Conservation (phyloP, 768 basidiomycete genomes). For the Hypholoma sublateritium region DNA sequence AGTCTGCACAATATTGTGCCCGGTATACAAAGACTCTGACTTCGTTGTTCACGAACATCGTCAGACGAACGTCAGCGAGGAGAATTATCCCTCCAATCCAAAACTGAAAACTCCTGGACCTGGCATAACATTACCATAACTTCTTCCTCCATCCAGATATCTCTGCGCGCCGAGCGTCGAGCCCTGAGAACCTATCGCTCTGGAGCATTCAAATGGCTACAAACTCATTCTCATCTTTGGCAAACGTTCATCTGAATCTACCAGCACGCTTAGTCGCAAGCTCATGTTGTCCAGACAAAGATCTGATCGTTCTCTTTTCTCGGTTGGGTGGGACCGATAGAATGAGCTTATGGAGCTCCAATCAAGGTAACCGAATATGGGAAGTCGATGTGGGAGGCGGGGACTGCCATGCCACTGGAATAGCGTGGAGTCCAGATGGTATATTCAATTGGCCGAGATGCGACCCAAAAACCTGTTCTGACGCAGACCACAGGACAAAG, state of each 20-base stretch:
- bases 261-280: conserved; percentile 57
- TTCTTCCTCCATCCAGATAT: too few relatives aligned
- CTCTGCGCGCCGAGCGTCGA: too few relatives aligned
- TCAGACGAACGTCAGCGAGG: too few relatives aligned
- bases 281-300: conserved; percentile 86
- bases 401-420: conserved; percentile 50
- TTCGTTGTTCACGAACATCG: too few relatives aligned
- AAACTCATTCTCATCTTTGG: conserved; percentile 57
- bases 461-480: background rate
- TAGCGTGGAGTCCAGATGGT: conserved; percentile 89
- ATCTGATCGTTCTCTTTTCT: conserved; percentile 68
- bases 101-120: too few relatives aligned
- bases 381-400: conserved; percentile 63
- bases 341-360: conserved; percentile 74
- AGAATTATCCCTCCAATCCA: too few relatives aligned
- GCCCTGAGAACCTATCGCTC: too few relatives aligned
- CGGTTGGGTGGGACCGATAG: conserved; percentile 67
- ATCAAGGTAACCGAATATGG: conserved; percentile 80
- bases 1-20: too few relatives aligned
- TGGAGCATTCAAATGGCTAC: too few relatives aligned
- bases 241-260: conserved; percentile 54
- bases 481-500: conserved; percentile 49
- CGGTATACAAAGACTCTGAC: too few relatives aligned
- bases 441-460: conserved; percentile 6
- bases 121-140: too few relatives aligned